Evolutionary conservation across 352 stramenopile genomes (phyloP).

Genomic region (Pilasporangium apinafurcum): DNA sequence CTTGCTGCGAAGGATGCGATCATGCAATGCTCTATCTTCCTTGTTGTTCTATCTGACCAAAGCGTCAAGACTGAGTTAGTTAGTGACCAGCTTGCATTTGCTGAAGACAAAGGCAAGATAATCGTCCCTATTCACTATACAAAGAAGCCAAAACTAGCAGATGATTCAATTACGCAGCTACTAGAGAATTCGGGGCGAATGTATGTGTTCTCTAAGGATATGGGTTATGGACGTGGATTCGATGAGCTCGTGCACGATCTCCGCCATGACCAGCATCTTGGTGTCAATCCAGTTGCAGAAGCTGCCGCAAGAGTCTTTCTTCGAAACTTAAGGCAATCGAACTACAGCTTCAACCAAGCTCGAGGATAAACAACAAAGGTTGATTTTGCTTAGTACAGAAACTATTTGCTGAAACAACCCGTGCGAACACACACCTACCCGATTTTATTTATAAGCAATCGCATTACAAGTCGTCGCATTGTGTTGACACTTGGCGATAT

Average conservation of each 20-base stretch:
- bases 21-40: constrained; percentile 52
- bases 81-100: constrained; percentile 78
- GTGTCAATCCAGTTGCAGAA: constrained; percentile 28
- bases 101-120: constrained; percentile 72
- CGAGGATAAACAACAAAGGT: no score
- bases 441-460: no score
- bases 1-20: constrained; percentile 75
- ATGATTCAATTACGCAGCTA: constrained; percentile 22
- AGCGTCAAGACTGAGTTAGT: constrained; percentile 77
- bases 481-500: no score
- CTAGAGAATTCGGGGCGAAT: constrained; percentile 26
- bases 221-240: constrained; percentile 63
- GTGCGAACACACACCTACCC: no score
- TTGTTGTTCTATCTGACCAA: constrained; percentile 71
- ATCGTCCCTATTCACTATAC: constrained; percentile 74
- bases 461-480: no score
- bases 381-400: no score
- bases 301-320: constrained; percentile 30
- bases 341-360: no score
- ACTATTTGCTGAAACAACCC: no score
- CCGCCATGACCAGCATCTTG: constrained; percentile 13
- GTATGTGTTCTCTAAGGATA: constrained; percentile 52
- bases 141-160: constrained; percentile 33
- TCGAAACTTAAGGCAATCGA: constrained; percentile 12
- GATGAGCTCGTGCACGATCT: constrained; percentile 45